These are phyloP conservation scores for Penicillium sp. DNA, from an alignment of 2,329 filamentous ascomycete species.

Conservation along the genomic window DNA sequence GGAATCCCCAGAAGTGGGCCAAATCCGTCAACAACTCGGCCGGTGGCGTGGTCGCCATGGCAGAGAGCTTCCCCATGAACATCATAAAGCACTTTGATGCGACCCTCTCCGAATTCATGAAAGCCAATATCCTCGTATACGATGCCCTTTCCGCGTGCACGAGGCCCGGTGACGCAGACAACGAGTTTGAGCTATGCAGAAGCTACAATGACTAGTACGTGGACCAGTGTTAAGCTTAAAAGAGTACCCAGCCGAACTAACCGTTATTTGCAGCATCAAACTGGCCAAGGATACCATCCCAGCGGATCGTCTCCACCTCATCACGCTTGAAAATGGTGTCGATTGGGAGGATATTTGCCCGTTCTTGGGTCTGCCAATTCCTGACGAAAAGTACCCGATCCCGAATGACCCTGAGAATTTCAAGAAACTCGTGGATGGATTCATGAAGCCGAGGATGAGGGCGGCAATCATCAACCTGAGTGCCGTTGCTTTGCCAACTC, in stretches of 20 bases:
- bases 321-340: constrained; percentile 32
- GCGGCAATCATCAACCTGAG: constrained; percentile 24
- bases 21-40: constrained; percentile 31
- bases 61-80: constrained; percentile 24
- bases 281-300: constrained; percentile 28
- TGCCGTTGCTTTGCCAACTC: constrained; percentile 15
- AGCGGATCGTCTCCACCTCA: constrained; percentile 26
- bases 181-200: constrained; percentile 20
- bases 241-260: background rate
- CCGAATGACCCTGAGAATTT: constrained; percentile 33
- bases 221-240: background rate
- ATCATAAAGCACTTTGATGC: constrained; percentile 32
- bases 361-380: constrained; percentile 29
- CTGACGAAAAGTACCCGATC: constrained; percentile 29
- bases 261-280: constrained; percentile 23
- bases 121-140: constrained; percentile 22
- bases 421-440: constrained; percentile 17
- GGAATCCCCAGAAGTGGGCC: constrained; percentile 31
- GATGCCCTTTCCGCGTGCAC: constrained; percentile 18
- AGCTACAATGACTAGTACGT: constrained; percentile 35
- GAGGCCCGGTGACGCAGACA: constrained; percentile 22
- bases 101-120: constrained; percentile 24
- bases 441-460: constrained; percentile 22
- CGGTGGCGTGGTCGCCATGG: constrained; percentile 12
- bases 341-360: constrained; percentile 36